Conservation (phyloP, 1,139 yeast species). For the Suhomyces atakaporum region DNA sequence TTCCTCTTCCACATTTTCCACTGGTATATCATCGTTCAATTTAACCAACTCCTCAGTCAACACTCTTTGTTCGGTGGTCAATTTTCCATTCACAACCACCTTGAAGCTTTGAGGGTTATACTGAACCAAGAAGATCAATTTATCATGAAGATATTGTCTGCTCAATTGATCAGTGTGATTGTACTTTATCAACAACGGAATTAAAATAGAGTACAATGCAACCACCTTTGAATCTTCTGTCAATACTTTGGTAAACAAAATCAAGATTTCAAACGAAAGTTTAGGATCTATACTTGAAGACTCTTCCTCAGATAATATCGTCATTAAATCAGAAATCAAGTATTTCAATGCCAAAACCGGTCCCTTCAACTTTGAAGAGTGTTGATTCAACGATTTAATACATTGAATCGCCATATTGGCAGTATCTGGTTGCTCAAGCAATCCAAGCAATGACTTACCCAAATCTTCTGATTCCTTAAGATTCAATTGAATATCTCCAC, state of each 20-base stretch:
- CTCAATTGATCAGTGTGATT: slow-evolving; percentile 28
- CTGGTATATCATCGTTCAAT: slow-evolving; percentile 3
- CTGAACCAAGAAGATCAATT: slow-evolving; percentile 53
- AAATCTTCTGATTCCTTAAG: slow-evolving; percentile 34
- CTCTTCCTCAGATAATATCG: slow-evolving; percentile 19
- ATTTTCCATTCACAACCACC: slow-evolving; percentile 39
- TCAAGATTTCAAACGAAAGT: slow-evolving; percentile 55
- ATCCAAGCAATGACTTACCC: slow-evolving; percentile 37
- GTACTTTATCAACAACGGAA: slow-evolving; percentile 54
- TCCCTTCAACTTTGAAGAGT: slow-evolving; percentile 28
- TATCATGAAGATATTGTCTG: slow-evolving; percentile 48
- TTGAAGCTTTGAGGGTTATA: slow-evolving; percentile 58
- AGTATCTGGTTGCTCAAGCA: slow-evolving; percentile 30
- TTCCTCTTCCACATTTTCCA: slow-evolving; percentile 14
- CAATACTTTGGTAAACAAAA: slow-evolving; percentile 43
- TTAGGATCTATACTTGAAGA: slow-evolving; percentile 29
- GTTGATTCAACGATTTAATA: slow-evolving; percentile 54
- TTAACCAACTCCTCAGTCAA: slow-evolving; percentile 46
- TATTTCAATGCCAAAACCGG: slow-evolving; percentile 31
- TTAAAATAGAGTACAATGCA: slow-evolving; percentile 42
- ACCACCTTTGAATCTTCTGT: slow-evolving; percentile 31
- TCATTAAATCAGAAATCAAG: slow-evolving; percentile 35
- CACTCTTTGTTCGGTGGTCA: slow-evolving; percentile 40
- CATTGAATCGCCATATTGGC: slow-evolving; percentile 58
- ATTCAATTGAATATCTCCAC: slow-evolving; percentile 46